phyloP scores from a whole-genome alignment of 257 asterid genomes.

The Capsicum rhomboideum region DNA sequence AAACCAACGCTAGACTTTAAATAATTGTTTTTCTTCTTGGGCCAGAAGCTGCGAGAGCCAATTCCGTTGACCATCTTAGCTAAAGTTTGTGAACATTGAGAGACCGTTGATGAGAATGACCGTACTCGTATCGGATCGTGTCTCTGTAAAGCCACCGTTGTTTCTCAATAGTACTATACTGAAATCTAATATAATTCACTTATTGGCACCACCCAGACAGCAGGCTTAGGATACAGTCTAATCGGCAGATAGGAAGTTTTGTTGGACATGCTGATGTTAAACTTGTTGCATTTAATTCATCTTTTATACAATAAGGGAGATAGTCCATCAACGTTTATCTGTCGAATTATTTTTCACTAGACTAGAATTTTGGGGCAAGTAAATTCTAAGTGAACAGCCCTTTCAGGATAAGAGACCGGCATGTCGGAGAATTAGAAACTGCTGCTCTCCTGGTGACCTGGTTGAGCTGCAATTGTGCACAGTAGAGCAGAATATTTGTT shows the following conservation, averaged over 20 bases:
- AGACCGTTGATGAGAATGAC: background rate
- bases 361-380: background rate
- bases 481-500: background rate
- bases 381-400: background rate
- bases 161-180: background rate
- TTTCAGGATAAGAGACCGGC: background rate
- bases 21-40: no score
- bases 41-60: background rate
- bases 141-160: background rate
- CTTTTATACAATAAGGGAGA: background rate
- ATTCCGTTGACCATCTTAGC: background rate
- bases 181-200: background rate
- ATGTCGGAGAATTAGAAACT: background rate
- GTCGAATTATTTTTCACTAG: background rate
- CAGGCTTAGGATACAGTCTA: background rate
- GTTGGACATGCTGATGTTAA: background rate
- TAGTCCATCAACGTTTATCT: background rate
- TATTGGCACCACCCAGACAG: background rate
- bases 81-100: background rate
- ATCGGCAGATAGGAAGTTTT: background rate
- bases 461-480: background rate
- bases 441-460: background rate
- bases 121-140: background rate
- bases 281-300: background rate
- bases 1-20: no score